Evolutionary conservation across 441 rosid genomes (phyloP), one percentile per base, ranked within the genome.

Genomic region (Melastoma candidum): DNA sequence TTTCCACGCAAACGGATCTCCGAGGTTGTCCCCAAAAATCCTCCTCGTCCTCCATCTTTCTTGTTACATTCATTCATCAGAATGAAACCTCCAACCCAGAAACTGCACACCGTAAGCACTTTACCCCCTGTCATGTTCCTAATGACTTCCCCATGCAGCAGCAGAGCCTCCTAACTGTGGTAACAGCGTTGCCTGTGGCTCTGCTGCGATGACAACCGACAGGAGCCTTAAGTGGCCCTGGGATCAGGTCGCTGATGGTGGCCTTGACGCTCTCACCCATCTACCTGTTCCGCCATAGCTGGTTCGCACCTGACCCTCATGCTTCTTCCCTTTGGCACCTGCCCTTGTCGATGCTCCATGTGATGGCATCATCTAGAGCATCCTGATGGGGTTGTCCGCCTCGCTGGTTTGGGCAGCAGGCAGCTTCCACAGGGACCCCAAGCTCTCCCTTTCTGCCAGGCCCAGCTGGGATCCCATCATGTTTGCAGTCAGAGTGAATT

Each of bases 401-500:
- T 90, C 94, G 97, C 77, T 90, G 11, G 82, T 90, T 6, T 90
- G 95, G 97, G 94, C 84, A 1, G 92, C 81, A 29, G 92, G 85
- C 1, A 89, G 90, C 2, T 86, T 86, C 63, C 97, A 86, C 71
- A 68, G 46, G 54, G 70, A 70, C n/a, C 82, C 87, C 53, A 53
- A 24, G 81, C 82, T 9, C 49, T 86, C 47, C 74, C 64, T 47
- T 68, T 81, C 11, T 86, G 74, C 67, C 39, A 75, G 72, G 84
- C 77, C 57, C 84, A 77, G 71, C 59, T 87, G 87, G 94, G 69
- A 66, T 26, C 83, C 78, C 24, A 57, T 73, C 46, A 82, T 71
- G 74, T 65, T 77, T 45, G 41, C 71, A 53, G 7, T 69, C 39
- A 83, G 79, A 6, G 74, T 75, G 1, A 57, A 64, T 4, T 26